These are phyloP conservation scores for Sphaceloma murrayae DNA, from an alignment of 2,329 filamentous ascomycete species.

Conservation along the genomic window DNA sequence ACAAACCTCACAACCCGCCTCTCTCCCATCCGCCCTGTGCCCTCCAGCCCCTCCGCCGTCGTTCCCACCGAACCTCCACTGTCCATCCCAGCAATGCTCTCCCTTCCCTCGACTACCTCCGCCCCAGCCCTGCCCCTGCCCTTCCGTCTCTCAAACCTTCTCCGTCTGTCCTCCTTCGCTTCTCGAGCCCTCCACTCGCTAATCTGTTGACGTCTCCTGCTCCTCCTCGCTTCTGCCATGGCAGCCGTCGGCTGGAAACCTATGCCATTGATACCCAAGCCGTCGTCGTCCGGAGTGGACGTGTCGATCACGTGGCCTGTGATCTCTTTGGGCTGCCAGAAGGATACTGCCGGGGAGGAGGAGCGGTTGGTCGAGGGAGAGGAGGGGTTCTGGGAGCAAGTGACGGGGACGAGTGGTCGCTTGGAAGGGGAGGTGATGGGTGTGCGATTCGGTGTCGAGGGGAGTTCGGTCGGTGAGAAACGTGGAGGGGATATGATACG, in stretches of 20 bases:
- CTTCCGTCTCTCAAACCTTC: conserved; percentile 44
- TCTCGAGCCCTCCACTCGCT: conserved; percentile 51
- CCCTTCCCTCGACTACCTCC: conserved; percentile 17
- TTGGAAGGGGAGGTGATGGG: conserved; percentile 7
- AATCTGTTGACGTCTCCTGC: conserved; percentile 49
- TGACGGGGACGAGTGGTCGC: neutral
- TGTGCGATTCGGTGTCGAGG: conserved; percentile 7
- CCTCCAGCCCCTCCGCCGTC: no score
- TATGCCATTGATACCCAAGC: conserved; percentile 54
- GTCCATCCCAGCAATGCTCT: no score
- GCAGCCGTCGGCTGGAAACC: conserved; percentile 54
- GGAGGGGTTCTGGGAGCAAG: no score
- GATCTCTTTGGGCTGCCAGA: conserved; percentile 53
- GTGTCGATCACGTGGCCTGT: conserved; percentile 48
- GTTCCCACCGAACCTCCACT: no score
- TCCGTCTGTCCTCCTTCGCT: conserved; percentile 49
- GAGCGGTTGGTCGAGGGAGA: neutral
- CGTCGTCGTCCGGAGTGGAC: conserved; percentile 46
- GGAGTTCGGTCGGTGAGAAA: neutral
- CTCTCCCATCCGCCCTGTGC: no score
- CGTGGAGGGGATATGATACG: neutral
- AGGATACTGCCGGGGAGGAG: neutral
- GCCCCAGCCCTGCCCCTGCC: conserved; percentile 19
- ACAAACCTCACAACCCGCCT: conserved; percentile 24
- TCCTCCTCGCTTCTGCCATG: conserved; percentile 47